Evolutionary conservation across 129 eudicot species (phyloP).

Genomic region (Centrapalus pauciflorus): DNA sequence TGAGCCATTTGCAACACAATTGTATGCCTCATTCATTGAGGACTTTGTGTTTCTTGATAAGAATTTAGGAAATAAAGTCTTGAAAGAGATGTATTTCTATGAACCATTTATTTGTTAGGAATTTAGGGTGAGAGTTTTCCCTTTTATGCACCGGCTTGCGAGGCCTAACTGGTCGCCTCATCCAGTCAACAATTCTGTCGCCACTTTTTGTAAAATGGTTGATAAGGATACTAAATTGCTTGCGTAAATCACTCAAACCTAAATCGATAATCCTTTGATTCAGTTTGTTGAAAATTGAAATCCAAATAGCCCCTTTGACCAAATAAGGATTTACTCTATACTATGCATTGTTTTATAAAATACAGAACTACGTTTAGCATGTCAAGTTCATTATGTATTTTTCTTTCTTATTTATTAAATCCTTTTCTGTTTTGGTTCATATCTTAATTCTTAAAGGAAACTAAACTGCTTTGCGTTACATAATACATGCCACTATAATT

Average conservation of each 20-base stretch:
- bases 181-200: too few relatives aligned
- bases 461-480: background rate
- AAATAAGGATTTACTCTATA: background rate
- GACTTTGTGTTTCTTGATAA: background rate
- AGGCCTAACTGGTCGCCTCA: background rate
- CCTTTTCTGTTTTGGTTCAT: background rate
- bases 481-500: background rate
- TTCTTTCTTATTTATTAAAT: too few relatives aligned
- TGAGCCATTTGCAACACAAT: background rate
- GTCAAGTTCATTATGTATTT: background rate
- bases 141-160: background rate
- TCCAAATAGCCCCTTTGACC: background rate
- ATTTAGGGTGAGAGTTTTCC: background rate
- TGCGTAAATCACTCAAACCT: background rate
- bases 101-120: slow-evolving; percentile 5
- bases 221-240: background rate
- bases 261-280: background rate
- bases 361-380: background rate
- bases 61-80: background rate
- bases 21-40: background rate
- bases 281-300: background rate
- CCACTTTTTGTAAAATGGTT: background rate
- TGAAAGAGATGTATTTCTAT: background rate
- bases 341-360: background rate
- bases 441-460: background rate